These are phyloP conservation scores for Vishniacozyma victoriae DNA, from an alignment of 768 basidiomycete genomes.

Conservation along the genomic window DNA sequence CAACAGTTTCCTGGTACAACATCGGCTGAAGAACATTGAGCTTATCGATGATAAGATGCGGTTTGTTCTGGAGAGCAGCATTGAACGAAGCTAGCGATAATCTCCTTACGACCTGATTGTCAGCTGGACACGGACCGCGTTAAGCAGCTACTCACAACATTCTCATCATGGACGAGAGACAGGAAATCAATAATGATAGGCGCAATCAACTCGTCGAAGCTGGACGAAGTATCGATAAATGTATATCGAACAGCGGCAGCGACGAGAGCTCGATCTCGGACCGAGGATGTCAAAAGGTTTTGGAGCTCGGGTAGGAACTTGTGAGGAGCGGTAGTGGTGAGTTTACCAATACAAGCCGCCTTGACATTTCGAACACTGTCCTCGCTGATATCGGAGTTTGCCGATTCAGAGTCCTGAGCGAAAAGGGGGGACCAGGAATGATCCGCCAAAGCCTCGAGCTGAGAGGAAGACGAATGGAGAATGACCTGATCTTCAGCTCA, in stretches of 20 bases:
- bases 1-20: conserved; percentile 75
- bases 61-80: conserved; percentile 90
- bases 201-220: conserved; percentile 85
- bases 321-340: conserved; percentile 84
- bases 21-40: conserved; percentile 67
- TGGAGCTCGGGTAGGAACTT: conserved; percentile 85
- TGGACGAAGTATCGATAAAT: conserved; percentile 75
- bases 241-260: conserved; percentile 86
- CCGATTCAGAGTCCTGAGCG: conserved; percentile 57
- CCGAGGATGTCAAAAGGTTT: conserved; percentile 32
- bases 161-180: conserved; percentile 77
- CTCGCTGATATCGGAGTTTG: conserved; percentile 50
- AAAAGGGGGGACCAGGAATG: conserved; percentile 87
- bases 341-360: conserved; percentile 90
- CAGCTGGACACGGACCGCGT: background rate
- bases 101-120: conserved; percentile 73
- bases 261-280: conserved; percentile 68
- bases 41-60: conserved; percentile 82
- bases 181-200: conserved; percentile 83
- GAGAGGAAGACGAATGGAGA: conserved; percentile 76
- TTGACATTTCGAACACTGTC: conserved; percentile 91
- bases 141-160: conserved; percentile 59
- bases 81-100: conserved; percentile 85
- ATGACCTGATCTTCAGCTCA: conserved; percentile 60
- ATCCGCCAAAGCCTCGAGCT: conserved; percentile 81